Conservation (phyloP, 768 basidiomycete genomes). For the Candolleomyces eurysporus region DNA sequence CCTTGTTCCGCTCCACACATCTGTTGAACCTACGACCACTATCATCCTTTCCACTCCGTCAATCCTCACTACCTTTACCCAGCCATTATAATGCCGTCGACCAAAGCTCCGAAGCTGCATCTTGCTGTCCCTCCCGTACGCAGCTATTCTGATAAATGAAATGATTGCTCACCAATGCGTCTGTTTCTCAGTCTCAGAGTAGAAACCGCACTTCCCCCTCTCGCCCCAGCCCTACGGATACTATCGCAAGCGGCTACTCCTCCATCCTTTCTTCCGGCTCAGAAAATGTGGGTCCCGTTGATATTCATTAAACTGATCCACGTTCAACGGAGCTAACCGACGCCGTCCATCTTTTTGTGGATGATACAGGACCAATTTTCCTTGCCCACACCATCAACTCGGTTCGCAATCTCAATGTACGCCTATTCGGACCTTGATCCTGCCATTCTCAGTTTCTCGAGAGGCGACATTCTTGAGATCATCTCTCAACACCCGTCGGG, state of each 20-base stretch:
- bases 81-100: no score
- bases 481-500: slow-evolving; percentile 3
- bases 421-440: slow-evolving; percentile 5
- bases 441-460: slow-evolving; percentile 4
- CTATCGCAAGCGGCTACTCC: slow-evolving; percentile 10
- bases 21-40: no score
- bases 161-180: no score
- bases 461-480: slow-evolving; percentile 6
- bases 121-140: no score
- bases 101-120: no score
- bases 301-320: not conserved
- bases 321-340: not conserved
- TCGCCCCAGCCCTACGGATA: slow-evolving; percentile 9
- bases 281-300: not conserved
- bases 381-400: slow-evolving; percentile 8
- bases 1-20: no score
- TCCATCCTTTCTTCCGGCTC: not conserved
- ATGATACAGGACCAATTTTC: not conserved
- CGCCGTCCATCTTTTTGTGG: not conserved
- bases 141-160: no score
- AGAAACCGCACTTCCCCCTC: not conserved
- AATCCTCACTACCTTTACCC: no score
- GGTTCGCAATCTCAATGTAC: slow-evolving; percentile 1
- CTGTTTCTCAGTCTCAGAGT: not conserved
- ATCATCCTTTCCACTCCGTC: no score